These are phyloP conservation scores for Botrytis deweyae DNA, from an alignment of 2,329 filamentous ascomycete species.

Conservation along the genomic window DNA sequence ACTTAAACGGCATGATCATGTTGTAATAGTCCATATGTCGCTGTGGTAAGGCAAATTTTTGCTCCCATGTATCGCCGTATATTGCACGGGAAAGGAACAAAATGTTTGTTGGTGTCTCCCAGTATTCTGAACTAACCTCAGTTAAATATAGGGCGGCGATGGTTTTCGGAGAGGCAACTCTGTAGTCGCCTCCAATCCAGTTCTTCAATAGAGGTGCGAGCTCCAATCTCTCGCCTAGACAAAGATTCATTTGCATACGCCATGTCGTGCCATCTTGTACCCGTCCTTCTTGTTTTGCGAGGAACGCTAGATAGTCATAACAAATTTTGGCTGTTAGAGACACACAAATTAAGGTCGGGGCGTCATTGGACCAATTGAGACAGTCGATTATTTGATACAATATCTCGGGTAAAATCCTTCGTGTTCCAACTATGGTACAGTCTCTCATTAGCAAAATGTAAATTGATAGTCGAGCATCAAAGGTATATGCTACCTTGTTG, in stretches of 20 bases:
- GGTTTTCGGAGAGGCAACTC: not conserved
- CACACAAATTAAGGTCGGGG: not conserved
- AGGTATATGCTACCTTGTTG: not conserved
- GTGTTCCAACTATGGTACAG: not conserved
- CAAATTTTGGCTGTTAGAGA: not conserved
- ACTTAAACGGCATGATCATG: not conserved
- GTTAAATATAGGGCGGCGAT: not conserved
- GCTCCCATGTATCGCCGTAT: not conserved
- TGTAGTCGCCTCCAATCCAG: not conserved
- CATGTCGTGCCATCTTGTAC: no score
- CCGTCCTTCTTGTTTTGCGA: no score
- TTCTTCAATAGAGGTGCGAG: not conserved
- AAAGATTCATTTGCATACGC: not conserved
- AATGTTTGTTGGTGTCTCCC: no score
- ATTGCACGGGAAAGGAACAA: not conserved
- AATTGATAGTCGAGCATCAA: not conserved
- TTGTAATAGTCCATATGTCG: not conserved
- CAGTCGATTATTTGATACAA: not conserved
- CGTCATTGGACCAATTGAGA: not conserved
- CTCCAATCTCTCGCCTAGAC: not conserved
- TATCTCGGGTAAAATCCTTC: not conserved
- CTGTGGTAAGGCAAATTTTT: not conserved
- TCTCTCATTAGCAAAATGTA: not conserved
- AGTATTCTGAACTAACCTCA: rapidly evolving
- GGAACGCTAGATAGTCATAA: no score